These are phyloP conservation scores for Rhododendron henanense DNA, from an alignment of 148 eudicot species.

Conservation along the genomic window DNA sequence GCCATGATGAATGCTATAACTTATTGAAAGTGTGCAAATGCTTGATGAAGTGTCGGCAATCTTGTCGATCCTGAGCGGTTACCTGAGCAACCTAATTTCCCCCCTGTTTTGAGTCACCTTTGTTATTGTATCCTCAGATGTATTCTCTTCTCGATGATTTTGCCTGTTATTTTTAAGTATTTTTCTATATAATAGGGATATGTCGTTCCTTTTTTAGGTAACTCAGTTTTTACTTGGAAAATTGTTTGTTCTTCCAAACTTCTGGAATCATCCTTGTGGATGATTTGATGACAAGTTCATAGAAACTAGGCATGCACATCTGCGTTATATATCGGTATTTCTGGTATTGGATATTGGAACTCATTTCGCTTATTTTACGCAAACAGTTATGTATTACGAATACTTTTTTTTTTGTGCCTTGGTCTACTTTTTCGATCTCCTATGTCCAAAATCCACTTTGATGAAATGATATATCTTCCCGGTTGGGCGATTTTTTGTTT, in stretches of 20 bases:
- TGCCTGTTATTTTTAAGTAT: background rate
- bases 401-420: background rate
- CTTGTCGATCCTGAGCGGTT: constrained; percentile 59
- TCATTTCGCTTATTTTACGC: background rate
- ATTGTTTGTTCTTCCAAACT: background rate
- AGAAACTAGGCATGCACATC: background rate
- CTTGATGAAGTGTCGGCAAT: constrained; percentile 33
- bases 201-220: background rate
- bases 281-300: background rate
- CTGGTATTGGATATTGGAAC: background rate
- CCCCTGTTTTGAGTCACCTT: background rate
- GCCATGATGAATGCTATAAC: constrained; percentile 41
- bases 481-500: background rate
- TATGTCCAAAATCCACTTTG: background rate
- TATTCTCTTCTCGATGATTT: background rate
- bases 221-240: too few relatives aligned
- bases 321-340: background rate
- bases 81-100: constrained; percentile 46
- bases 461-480: background rate
- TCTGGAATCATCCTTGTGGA: background rate
- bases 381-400: background rate
- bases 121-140: background rate
- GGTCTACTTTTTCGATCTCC: background rate
- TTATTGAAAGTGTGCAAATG: constrained; percentile 25
- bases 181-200: background rate